Percentiles rank a stretch among this genome's conserved stretches.
phyloP scores from a whole-genome alignment of 176 grass and related monocot genomes.

The Pontederia paniculata region DNA sequence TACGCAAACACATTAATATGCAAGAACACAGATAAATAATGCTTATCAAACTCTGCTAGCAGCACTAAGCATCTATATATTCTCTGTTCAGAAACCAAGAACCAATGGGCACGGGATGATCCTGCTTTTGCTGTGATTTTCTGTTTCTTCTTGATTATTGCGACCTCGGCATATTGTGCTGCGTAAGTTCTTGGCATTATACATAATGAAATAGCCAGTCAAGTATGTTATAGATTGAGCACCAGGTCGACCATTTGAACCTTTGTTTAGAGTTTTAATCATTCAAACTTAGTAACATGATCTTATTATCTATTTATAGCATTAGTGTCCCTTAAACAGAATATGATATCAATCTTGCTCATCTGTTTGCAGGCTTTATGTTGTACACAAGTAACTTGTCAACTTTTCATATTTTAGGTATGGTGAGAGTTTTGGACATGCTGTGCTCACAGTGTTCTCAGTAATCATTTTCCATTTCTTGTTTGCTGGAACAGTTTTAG shows the following conservation, averaged over 20 bases:
- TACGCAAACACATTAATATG: too few species aligned
- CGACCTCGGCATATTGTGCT: slow-evolving; percentile 79
- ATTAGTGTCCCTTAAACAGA: too few species aligned
- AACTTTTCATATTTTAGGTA: slow-evolving; percentile 39
- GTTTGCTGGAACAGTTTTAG: slow-evolving; percentile 67
- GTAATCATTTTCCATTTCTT: slow-evolving; percentile 78
- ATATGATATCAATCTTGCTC: not conserved
- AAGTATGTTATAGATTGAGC: too few species aligned
- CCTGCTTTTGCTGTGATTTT: slow-evolving; percentile 95
- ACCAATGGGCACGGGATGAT: slow-evolving; percentile 98
- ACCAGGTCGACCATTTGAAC: too few species aligned
- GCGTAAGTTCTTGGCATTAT: slow-evolving; percentile 49
- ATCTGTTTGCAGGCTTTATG: not conserved
- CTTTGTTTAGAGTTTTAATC: too few species aligned
- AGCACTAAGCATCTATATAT: not conserved
- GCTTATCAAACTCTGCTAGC: not conserved
- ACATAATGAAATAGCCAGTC: not conserved
- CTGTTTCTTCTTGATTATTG: slow-evolving; percentile 83
- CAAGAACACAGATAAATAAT: not conserved
- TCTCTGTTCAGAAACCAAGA: slow-evolving; percentile 80
- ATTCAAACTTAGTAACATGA: not conserved
- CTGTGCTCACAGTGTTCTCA: slow-evolving; percentile 61
- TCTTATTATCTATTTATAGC: not conserved
- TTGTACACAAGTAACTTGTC: slow-evolving; percentile 9
- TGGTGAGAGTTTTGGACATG: slow-evolving; percentile 63